Conservation (phyloP, 202 grass and related monocot genomes). For the Digitaria exilis region DNA sequence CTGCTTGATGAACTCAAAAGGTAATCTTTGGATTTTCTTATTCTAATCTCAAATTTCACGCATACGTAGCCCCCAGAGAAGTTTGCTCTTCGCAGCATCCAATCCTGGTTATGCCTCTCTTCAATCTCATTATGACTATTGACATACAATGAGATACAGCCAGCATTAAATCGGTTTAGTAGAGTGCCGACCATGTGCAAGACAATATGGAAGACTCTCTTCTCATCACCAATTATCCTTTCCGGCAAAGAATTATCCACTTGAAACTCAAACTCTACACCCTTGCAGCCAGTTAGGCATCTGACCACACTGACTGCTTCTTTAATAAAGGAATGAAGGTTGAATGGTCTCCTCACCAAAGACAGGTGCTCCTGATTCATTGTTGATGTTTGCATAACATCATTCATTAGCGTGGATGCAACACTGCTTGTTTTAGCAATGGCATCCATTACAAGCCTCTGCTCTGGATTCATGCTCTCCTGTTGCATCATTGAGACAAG, state of each 20-base stretch:
- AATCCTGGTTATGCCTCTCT: constrained; percentile 69
- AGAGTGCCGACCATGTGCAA: constrained; percentile 93
- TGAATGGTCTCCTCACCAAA: constrained; percentile 73
- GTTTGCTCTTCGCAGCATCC: constrained; percentile 74
- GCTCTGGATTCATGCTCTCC: constrained; percentile 79
- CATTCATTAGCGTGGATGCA: constrained; percentile 80
- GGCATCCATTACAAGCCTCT: constrained; percentile 79
- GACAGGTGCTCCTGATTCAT: constrained; percentile 67
- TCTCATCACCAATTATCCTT: constrained; percentile 88
- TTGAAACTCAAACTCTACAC: constrained; percentile 73
- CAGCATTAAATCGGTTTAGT: constrained; percentile 54
- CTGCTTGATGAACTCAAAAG: constrained; percentile 42
- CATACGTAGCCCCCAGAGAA: constrained; percentile 71
- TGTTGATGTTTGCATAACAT: constrained; percentile 78
- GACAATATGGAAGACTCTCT: constrained; percentile 91
- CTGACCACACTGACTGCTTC: constrained; percentile 77
- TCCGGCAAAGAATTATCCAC: constrained; percentile 69
- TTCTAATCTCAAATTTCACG: constrained; percentile 81
- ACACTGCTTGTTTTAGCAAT: constrained; percentile 75
- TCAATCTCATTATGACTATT: constrained; percentile 57
- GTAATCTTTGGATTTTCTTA: constrained; percentile 45
- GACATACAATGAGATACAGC: constrained; percentile 66
- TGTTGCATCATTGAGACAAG: constrained; percentile 90
- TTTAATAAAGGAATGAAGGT: constrained; percentile 72
- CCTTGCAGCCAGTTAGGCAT: constrained; percentile 72